Conservation (phyloP, 1,139 yeast genomes). For the Magnusiomyces fungicola region DNA sequence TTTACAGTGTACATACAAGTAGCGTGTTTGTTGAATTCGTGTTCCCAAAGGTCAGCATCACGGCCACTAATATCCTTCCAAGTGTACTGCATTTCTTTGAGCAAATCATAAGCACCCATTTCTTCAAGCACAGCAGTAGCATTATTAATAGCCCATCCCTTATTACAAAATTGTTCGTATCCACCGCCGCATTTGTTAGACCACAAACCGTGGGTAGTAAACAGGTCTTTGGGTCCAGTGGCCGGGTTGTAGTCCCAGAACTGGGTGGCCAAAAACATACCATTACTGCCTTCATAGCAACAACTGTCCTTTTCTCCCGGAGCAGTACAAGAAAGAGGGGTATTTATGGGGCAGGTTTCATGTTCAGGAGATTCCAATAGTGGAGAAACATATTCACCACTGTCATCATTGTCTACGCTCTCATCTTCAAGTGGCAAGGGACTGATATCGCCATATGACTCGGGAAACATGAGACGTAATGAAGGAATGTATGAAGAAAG, state of each 20-base stretch:
- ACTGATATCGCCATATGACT: background rate
- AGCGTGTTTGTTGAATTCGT: constrained; percentile 93
- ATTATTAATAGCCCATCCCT: constrained; percentile 46
- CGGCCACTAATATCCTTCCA: constrained; percentile 79
- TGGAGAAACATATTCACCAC: background rate
- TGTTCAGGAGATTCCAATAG: constrained; percentile 20
- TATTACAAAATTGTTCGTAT: constrained; percentile 70
- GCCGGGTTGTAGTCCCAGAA: constrained; percentile 92
- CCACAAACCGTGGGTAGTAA: constrained; percentile 85
- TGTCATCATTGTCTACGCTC: background rate
- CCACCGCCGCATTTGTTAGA: constrained; percentile 76
- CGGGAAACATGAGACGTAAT: background rate
- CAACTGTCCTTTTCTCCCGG: constrained; percentile 44
- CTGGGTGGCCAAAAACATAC: constrained; percentile 77
- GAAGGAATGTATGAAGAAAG: background rate
- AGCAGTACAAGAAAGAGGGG: constrained; percentile 57
- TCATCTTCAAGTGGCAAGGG: background rate
- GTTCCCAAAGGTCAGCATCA: constrained; percentile 79
- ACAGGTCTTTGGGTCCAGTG: constrained; percentile 66
- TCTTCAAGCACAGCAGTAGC: constrained; percentile 48
- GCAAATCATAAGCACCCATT: constrained; percentile 46
- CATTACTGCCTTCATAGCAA: constrained; percentile 87
- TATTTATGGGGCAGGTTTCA: constrained; percentile 50
- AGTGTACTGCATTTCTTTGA: constrained; percentile 47
- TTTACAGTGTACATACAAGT: constrained; percentile 80